Percentiles rank a stretch among this genome's conserved stretches.
Evolutionary conservation across 2,329 filamentous ascomycete genomes (phyloP).

Genomic region (Tolypocladium tropicale): DNA sequence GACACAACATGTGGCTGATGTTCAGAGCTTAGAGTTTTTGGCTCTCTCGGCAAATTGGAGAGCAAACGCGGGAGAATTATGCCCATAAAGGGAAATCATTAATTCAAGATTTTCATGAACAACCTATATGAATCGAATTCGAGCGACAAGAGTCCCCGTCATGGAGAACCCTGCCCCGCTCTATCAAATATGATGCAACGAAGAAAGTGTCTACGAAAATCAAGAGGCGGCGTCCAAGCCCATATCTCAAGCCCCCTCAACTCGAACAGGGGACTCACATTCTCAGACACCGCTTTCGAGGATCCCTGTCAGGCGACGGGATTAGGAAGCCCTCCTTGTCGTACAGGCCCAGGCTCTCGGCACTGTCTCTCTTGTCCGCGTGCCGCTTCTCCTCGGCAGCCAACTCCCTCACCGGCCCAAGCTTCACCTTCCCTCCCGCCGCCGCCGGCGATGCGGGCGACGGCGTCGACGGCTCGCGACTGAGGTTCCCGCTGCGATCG

Average conservation of each 20-base stretch:
- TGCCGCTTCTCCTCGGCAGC: slow-evolving; percentile 12
- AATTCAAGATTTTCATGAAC: neutral
- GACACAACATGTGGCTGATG: neutral
- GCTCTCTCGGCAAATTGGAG: neutral
- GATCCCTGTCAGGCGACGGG: slow-evolving; percentile 27
- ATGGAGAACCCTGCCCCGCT: neutral
- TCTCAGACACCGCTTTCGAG: slow-evolving; percentile 3
- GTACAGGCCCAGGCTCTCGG: slow-evolving; percentile 32
- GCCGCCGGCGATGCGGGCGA: neutral
- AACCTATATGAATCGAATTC: neutral
- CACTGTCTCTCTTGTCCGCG: slow-evolving; percentile 15
- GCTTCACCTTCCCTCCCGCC: slow-evolving; percentile 8
- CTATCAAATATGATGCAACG: neutral
- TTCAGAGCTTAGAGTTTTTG: neutral
- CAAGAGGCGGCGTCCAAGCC: neutral
- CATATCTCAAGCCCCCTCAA: neutral
- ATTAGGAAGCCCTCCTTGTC: slow-evolving; percentile 35
- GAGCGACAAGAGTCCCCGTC: neutral
- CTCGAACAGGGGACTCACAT: neutral
- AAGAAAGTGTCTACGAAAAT: neutral
- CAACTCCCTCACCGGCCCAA: slow-evolving; percentile 16
- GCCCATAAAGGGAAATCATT: neutral
- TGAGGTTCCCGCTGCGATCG: slow-evolving; percentile 9
- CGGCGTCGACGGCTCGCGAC: slow-evolving; percentile 7
- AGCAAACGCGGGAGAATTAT: neutral